Evolutionary conservation across 2,329 filamentous ascomycete species (phyloP), one percentile per base, ranked within the genome.

Genomic region (Fusarium torreyae): DNA sequence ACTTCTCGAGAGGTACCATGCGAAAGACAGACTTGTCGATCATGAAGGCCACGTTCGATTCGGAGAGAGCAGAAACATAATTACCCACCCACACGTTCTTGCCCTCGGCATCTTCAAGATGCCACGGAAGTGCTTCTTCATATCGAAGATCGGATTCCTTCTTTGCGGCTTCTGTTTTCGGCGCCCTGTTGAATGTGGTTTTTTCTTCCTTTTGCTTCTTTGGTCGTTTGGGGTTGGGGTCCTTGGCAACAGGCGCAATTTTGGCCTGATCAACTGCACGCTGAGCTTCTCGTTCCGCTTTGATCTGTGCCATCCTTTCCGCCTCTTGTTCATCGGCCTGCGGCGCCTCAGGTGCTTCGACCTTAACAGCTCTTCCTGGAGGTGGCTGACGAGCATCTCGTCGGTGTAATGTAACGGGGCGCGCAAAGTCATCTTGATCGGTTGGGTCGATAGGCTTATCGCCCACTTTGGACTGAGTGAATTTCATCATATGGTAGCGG

Each of bases 71-170:
- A 26, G 92, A 92, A 74, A 98, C 92, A 73, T 98, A 98, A 58
- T 91, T 92, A 44, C 94, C 96, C 34, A 96, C 91, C 94, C 94
- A 98, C 4, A 93, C 92, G 74, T 97, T 95, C 79, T 95, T 97
- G 69, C 94, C 94, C 75, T 99, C 95, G 40, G 94, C 97, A 78
- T 99, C 96, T 77, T 99, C 96, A 36, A 99, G 81, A 78, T 98
- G 94, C 96, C 96, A 99, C 7, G 96, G 96, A 50, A 98, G 84
- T 6, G 95, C 94, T 79, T 99, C 96, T 78, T 98, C 96, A 71
- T 98, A 99, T 68, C 94, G 91, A 81, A 89, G 89, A 58, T 89
- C 88, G 0, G 86, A 85, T 60, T 89, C 86, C 83, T 86, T 97
- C 86, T 87, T 96, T 83, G 81, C 95, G 75, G 95, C 94, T 75